A percentile compares a stretch with the other conserved stretches of the same genome.
Conservation (phyloP, 495 filamentous ascomycete genomes). For the Daldinia decipiens region DNA sequence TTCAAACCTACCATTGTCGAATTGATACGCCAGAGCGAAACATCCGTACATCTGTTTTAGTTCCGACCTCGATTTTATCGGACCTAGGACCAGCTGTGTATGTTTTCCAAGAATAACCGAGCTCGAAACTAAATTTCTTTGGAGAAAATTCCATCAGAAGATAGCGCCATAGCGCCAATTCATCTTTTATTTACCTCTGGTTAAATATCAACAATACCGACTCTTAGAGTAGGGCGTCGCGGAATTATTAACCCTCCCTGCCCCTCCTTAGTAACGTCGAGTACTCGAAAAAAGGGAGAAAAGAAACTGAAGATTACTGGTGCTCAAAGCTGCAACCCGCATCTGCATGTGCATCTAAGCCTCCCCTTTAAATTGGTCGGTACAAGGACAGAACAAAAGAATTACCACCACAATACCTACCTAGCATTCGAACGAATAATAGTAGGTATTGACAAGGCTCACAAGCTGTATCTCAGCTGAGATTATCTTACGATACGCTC, state of each 20-base stretch:
- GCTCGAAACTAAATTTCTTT: background rate
- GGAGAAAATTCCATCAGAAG: background rate
- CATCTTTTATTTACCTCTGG: conserved; percentile 1
- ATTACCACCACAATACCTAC: conserved; percentile 22
- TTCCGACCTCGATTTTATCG: conserved; percentile 8
- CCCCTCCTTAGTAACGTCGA: background rate
- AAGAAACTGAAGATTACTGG: conserved; percentile 43
- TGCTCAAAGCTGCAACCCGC: conserved; percentile 39
- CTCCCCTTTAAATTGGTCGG: conserved; percentile 34
- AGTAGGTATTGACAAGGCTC: conserved; percentile 11
- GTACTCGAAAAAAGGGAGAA: conserved; percentile 7
- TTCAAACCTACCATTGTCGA: conserved; percentile 34
- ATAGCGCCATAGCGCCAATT: conserved; percentile 1
- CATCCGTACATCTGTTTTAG: conserved; percentile 18
- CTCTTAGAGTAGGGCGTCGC: background rate
- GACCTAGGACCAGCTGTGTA: conserved; percentile 7
- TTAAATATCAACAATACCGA: background rate
- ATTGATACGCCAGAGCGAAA: conserved; percentile 29
- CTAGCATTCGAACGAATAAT: conserved; percentile 7
- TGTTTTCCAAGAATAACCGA: conserved; percentile 14
- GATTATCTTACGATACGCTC: conserved; percentile 1
- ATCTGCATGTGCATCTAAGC: conserved; percentile 44
- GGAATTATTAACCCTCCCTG: background rate
- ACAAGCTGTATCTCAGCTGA: conserved; percentile 20
- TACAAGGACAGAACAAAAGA: conserved; percentile 26